phyloP scores from a whole-genome alignment of 768 basidiomycete genomes.

The Neoboletus brunneissimus region DNA sequence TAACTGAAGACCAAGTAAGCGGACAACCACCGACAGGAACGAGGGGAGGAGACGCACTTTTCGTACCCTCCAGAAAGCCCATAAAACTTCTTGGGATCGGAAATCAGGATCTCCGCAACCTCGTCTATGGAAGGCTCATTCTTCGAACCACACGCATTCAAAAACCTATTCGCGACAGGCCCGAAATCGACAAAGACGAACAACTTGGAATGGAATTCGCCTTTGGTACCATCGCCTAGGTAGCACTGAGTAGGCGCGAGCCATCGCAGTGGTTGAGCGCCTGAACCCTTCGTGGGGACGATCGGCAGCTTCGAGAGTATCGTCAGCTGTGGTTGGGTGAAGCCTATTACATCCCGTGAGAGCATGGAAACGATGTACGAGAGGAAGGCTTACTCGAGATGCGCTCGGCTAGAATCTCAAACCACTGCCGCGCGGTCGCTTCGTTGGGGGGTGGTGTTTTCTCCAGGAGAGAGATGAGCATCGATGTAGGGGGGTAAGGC shows the following conservation, averaged over 20 bases:
- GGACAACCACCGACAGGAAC: not conserved
- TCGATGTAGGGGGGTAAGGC: constrained; percentile 62
- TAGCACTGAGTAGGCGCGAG: constrained; percentile 68
- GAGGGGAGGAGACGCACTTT: constrained; percentile 45
- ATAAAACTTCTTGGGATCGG: constrained; percentile 70
- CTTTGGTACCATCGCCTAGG: constrained; percentile 50
- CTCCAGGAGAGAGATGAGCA: constrained; percentile 58
- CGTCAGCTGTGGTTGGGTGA: constrained; percentile 52
- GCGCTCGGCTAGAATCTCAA: constrained; percentile 62
- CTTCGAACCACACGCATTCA: constrained; percentile 84
- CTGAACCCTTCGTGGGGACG: constrained; percentile 54
- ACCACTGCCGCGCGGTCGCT: constrained; percentile 59
- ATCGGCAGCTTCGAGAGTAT: constrained; percentile 58
- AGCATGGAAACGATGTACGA: not conserved
- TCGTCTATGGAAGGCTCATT: constrained; percentile 86
- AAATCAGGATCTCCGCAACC: constrained; percentile 65
- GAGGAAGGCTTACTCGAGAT: constrained; percentile 47
- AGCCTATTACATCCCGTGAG: constrained; percentile 42
- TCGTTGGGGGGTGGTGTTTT: constrained; percentile 56
- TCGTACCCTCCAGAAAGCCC: constrained; percentile 64
- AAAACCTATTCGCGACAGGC: constrained; percentile 72
- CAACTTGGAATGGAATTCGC: constrained; percentile 71
- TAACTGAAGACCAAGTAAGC: constrained; percentile 50
- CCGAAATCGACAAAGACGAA: constrained; percentile 93
- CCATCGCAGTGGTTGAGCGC: constrained; percentile 38